Percentiles rank a stretch among this genome's conserved stretches.
phyloP scores from a whole-genome alignment of 2,329 filamentous ascomycete species.

The Colletotrichum limetticola region DNA sequence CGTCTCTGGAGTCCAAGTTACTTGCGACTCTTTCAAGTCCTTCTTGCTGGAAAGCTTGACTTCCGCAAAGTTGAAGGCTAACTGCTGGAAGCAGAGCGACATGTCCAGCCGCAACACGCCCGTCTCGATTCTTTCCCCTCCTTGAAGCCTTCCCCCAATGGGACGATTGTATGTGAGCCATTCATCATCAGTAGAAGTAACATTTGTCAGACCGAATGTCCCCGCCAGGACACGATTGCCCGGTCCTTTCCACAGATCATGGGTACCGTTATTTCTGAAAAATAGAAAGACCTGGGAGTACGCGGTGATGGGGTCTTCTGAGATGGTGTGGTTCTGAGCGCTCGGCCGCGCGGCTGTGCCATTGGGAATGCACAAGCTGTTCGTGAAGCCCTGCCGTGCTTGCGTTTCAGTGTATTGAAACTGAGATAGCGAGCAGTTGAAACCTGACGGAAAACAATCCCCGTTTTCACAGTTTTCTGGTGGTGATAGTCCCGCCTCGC shows the following conservation, averaged over 20 bases:
- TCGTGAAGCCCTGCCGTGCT: not conserved
- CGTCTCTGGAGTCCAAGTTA: slow-evolving; percentile 29
- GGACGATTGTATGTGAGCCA: slow-evolving; percentile 3
- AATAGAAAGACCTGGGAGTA: slow-evolving; percentile 1
- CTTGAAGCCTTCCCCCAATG: not conserved
- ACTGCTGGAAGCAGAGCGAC: slow-evolving; percentile 36
- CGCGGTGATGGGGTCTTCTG: not conserved
- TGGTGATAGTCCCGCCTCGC: not conserved
- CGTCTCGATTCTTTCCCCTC: slow-evolving; percentile 2
- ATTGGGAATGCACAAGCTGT: slow-evolving; percentile 2
- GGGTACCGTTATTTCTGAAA: slow-evolving; percentile 10
- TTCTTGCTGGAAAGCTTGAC: slow-evolving; percentile 35
- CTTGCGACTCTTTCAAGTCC: slow-evolving; percentile 33
- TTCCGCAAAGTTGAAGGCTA: slow-evolving; percentile 33
- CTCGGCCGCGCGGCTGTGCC: not conserved
- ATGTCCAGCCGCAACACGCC: slow-evolving; percentile 31
- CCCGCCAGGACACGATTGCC: not conserved
- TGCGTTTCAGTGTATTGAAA: slow-evolving; percentile 5
- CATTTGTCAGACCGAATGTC: not conserved
- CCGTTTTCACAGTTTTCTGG: not conserved
- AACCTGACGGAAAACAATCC: not conserved
- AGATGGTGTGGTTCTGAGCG: slow-evolving; percentile 9
- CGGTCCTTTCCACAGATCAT: not conserved
- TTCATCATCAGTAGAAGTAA: not conserved
- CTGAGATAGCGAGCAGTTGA: slow-evolving; percentile 5